Percentiles rank a stretch among this genome's conserved stretches.
Evolutionary conservation across 2,329 filamentous ascomycete genomes (phyloP).

Genomic region (Exophiala phaeomuriformis): DNA sequence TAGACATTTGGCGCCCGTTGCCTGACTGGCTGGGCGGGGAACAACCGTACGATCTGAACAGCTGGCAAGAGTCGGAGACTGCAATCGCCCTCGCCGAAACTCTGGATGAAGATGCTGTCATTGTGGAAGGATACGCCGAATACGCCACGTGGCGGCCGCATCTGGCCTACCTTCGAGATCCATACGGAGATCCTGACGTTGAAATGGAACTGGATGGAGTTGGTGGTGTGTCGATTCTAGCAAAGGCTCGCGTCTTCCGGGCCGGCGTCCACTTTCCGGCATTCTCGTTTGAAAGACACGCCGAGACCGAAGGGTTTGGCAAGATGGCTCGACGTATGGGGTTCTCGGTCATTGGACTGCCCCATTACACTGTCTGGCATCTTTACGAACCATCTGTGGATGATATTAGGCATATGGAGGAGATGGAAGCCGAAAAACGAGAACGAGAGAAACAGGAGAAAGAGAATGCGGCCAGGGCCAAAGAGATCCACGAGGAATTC

Average conservation of each 20-base stretch:
- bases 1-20: slow-evolving; percentile 95
- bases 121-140: slow-evolving; percentile 97
- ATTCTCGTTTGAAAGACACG: slow-evolving; percentile 97
- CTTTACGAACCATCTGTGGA: slow-evolving; percentile 98
- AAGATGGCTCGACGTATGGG: slow-evolving; percentile 99
- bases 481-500: slow-evolving; percentile 75
- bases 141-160: slow-evolving; percentile 98
- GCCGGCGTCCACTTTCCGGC: slow-evolving; percentile 95
- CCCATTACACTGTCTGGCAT: slow-evolving; percentile 99
- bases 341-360: slow-evolving; percentile 88
- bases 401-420: slow-evolving; percentile 95
- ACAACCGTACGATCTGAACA: slow-evolving; percentile 96
- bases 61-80: slow-evolving; percentile 98
- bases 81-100: slow-evolving; percentile 88
- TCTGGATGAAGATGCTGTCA: slow-evolving; percentile 93
- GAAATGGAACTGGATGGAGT: slow-evolving; percentile 99
- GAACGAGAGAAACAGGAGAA: slow-evolving; percentile 73
- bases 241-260: slow-evolving; percentile 91
- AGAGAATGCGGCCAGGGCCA: slow-evolving; percentile 62
- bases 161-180: slow-evolving; percentile 90
- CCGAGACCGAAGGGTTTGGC: slow-evolving; percentile 95
- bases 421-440: slow-evolving; percentile 85
- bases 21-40: slow-evolving; percentile 98
- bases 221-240: slow-evolving; percentile 83
- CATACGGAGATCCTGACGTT: slow-evolving; percentile 96